phyloP scores from a whole-genome alignment of 768 basidiomycete genomes.

The Auriscalpium microsporum region DNA sequence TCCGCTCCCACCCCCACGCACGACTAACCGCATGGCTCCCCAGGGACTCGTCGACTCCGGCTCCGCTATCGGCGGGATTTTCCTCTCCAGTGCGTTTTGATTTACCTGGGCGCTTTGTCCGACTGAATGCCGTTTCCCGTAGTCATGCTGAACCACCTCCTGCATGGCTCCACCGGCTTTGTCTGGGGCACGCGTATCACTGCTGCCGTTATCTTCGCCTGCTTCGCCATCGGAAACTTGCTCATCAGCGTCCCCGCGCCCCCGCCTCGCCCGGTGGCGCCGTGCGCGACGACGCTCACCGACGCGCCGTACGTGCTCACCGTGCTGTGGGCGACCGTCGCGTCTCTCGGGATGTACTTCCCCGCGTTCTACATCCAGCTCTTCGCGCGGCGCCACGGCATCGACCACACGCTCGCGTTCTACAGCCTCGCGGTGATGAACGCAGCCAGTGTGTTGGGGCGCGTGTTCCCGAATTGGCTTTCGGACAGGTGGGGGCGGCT shows the following conservation, averaged over 20 bases:
- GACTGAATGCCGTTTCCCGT: not conserved
- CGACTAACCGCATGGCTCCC: not conserved
- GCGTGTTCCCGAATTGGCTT: not conserved
- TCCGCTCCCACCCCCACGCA: no score
- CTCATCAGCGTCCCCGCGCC: not conserved
- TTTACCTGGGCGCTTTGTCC: not conserved
- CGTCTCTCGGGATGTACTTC: conserved; percentile 1
- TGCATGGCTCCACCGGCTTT: not conserved
- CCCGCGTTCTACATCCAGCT: not conserved
- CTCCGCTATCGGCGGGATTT: not conserved
- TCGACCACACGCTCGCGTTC: not conserved
- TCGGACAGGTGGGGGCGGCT: not conserved
- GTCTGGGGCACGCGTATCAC: not conserved
- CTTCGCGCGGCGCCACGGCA: not conserved
- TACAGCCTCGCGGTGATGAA: not conserved
- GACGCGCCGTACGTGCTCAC: not conserved
- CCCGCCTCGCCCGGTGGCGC: not conserved
- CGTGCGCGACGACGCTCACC: not conserved
- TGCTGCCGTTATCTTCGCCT: not conserved
- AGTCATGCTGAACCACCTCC: not conserved
- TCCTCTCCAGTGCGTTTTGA: not conserved
- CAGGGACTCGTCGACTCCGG: conserved; percentile 1
- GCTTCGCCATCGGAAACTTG: not conserved
- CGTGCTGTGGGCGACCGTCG: not conserved
- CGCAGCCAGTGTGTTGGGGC: not conserved